Percentiles rank a stretch among this genome's conserved stretches.
phyloP scores from a whole-genome alignment of 176 grass and related monocot genomes.

The Ananas comosus region DNA sequence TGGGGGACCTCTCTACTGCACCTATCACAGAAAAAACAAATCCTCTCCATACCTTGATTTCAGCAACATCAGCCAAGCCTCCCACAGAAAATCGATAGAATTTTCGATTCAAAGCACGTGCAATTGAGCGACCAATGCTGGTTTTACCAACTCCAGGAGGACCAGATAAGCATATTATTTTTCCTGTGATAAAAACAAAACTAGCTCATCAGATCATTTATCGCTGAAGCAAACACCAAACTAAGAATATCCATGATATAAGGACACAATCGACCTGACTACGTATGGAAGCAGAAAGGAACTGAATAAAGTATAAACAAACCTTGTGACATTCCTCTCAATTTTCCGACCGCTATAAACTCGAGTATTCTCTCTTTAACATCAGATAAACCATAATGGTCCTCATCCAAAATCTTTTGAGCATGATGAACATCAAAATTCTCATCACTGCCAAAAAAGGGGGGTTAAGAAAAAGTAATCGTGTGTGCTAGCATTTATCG shows the following conservation, averaged over 20 bases:
- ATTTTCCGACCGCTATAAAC: slow-evolving; percentile 96
- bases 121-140: slow-evolving; percentile 96
- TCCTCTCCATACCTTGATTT: slow-evolving; percentile 73
- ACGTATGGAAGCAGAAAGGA: neutral
- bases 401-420: slow-evolving; percentile 95
- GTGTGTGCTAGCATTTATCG: too few relatives aligned
- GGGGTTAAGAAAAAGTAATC: slow-evolving; percentile 7
- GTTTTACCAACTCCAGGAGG: slow-evolving; percentile 99
- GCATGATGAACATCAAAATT: slow-evolving; percentile 94
- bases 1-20: too few relatives aligned
- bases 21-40: slow-evolving; percentile 2
- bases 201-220: neutral
- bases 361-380: slow-evolving; percentile 98
- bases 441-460: slow-evolving; percentile 54
- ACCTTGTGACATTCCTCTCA: slow-evolving; percentile 98
- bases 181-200: slow-evolving; percentile 43
- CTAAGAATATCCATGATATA: neutral
- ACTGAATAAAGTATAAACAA: neutral
- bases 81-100: slow-evolving; percentile 99
- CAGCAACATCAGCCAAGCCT: slow-evolving; percentile 97
- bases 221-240: too few relatives aligned
- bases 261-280: neutral
- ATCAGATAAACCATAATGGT: slow-evolving; percentile 97
- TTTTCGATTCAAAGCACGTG: slow-evolving; percentile 76
- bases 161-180: slow-evolving; percentile 98